A percentile compares a stretch with the other conserved stretches of the same genome.
Conservation (phyloP, 2,329 filamentous ascomycete genomes). For the Periconia macrospinosa region DNA sequence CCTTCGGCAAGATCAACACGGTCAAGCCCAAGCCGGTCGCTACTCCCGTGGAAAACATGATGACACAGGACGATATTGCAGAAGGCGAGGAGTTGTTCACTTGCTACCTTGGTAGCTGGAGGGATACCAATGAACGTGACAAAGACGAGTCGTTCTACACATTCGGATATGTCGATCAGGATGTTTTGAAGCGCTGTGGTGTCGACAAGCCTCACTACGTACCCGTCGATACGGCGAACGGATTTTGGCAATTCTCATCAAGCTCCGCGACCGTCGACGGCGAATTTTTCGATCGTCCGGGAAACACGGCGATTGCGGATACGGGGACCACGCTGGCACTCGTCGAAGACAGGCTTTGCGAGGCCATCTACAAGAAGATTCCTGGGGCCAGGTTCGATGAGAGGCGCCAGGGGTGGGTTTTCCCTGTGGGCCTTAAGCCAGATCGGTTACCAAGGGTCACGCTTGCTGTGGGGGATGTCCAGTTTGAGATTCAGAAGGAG, state of each 20-base stretch:
- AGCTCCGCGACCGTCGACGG: slow-evolving; percentile 61
- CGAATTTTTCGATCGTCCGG: slow-evolving; percentile 51
- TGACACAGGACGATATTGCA: slow-evolving; percentile 54
- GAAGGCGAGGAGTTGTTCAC: slow-evolving; percentile 62
- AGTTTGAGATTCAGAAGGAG: slow-evolving; percentile 64
- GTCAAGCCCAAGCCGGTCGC: slow-evolving; percentile 57
- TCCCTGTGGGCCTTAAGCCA: slow-evolving; percentile 56
- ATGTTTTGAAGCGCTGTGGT: slow-evolving; percentile 58
- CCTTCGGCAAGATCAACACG: slow-evolving; percentile 66
- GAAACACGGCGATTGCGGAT: slow-evolving; percentile 70
- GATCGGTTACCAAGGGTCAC: slow-evolving; percentile 62
- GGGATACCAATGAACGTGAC: slow-evolving; percentile 50
- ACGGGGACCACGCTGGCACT: slow-evolving; percentile 72
- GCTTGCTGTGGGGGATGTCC: slow-evolving; percentile 64
- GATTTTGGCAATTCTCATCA: slow-evolving; percentile 70
- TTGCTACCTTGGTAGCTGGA: slow-evolving; percentile 61
- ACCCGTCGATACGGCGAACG: slow-evolving; percentile 63
- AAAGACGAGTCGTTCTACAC: slow-evolving; percentile 66
- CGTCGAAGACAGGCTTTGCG: slow-evolving; percentile 62
- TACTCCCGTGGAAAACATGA: slow-evolving; percentile 72
- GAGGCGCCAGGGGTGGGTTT: slow-evolving; percentile 64
- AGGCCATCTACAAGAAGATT: slow-evolving; percentile 66
- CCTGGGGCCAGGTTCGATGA: slow-evolving; percentile 58
- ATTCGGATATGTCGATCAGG: slow-evolving; percentile 70
- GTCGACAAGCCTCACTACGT: slow-evolving; percentile 63